Percentiles rank a stretch among this genome's conserved stretches.
Conservation (phyloP, 257 asterid genomes). For the Echites panduratus region DNA sequence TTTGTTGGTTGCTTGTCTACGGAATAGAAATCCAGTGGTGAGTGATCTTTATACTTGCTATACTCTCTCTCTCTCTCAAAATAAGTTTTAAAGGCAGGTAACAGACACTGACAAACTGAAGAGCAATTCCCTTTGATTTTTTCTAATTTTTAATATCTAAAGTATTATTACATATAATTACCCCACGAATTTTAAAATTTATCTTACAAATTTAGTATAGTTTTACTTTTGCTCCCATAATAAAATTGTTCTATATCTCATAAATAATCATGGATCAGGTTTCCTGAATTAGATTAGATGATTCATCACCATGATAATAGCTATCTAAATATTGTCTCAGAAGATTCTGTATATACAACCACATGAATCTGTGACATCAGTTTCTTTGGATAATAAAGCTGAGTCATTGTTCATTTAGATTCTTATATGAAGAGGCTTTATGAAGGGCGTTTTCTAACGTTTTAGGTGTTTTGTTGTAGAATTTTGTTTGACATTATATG, state of each 20-base stretch:
- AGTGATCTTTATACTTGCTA: constrained; percentile 19
- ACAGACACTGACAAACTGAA: too few species aligned
- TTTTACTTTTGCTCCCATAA: too few species aligned
- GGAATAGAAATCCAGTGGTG: constrained; percentile 71
- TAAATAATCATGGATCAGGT: not conserved
- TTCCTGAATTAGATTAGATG: not conserved
- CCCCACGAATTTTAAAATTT: too few species aligned
- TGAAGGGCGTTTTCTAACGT: not conserved
- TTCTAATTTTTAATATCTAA: too few species aligned
- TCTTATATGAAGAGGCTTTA: not conserved
- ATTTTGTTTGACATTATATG: not conserved
- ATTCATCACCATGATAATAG: not conserved
- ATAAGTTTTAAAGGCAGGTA: not conserved
- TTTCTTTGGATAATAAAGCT: not conserved
- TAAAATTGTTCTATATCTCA: not conserved
- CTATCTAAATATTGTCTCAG: not conserved
- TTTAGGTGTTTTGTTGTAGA: not conserved
- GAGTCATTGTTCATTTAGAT: not conserved
- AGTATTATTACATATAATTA: too few species aligned
- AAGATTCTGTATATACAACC: not conserved
- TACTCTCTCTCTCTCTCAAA: not conserved
- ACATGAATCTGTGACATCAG: not conserved
- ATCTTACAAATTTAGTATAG: too few species aligned
- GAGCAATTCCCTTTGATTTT: too few species aligned
- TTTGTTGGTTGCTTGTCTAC: constrained; percentile 69